Base-by-base conservation (phyloP, 108 stramenopile species). In the Nitzschia sp. region DNA sequence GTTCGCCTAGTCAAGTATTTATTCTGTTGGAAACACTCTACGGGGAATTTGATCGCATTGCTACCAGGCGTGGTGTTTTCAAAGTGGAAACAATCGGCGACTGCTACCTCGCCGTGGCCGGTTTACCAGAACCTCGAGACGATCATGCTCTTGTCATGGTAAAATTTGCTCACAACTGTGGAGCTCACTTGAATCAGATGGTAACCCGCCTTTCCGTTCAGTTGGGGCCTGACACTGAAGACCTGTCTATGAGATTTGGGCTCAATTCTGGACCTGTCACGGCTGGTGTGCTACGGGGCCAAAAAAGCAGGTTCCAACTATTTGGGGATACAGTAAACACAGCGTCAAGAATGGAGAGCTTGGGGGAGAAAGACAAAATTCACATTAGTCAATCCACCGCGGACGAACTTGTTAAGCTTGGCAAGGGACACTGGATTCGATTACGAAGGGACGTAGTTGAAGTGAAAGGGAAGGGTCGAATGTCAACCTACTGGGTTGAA, bases 371-470 rank as follows among this genome's bases (percentile, higher is more conserved):
- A 12, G 21, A 54, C 6, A 54, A 24, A 3, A 62, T 74, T 7
- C 73, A 74, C 3, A 21, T 46, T 41, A 68, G 66, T 22, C 41
- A 57, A 51, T 22, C 40, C 20, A 74, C 73, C n/a, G 73, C 73
- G 5, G 73, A 67, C 38, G 8, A 54, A 11, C 58, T 74, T 9
- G 41, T 59, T 10, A 58, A 25, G 7, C 20, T n/a, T 26, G 73
- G 73, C 1, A 74, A 69, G 21, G 66, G 19, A 19, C 48, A 59
- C 10, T 74, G 73, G 73, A 17, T 74, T n/a, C 25, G 11, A 37
- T 20, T 21, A 48, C 56, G 73, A 44, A 58, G 21, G 14, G 73
- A 63, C n/a, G 15, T 24, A 37, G 73, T 74, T 1, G 64, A 22
- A 12, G 73, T 58, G 17, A 74, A 74, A 50, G 73, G 73, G 19